Conservation (phyloP, 345 rosid genomes). For the Barbarea vulgaris region DNA sequence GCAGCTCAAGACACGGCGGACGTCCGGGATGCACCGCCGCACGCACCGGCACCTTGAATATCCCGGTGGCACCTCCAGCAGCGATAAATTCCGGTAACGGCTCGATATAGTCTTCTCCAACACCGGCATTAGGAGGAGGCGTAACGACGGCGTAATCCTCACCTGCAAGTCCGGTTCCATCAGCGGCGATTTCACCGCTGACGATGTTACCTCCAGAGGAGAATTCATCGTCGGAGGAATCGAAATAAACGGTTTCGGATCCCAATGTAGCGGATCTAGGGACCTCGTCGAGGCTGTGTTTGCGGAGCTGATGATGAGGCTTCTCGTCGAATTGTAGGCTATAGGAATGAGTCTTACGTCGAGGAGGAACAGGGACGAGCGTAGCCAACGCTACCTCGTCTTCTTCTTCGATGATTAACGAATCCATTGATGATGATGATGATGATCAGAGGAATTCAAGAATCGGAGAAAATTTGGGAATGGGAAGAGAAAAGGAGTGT, state of each 20-base stretch:
- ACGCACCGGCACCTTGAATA: slow-evolving; percentile 63
- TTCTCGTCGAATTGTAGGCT: slow-evolving; percentile 59
- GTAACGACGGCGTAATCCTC: slow-evolving; percentile 41
- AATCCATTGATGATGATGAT: slow-evolving; percentile 32
- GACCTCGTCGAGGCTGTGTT: slow-evolving; percentile 64
- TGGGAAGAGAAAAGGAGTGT: background rate
- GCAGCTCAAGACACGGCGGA: slow-evolving; percentile 75
- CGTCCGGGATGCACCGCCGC: slow-evolving; percentile 76
- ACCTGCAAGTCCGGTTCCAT: background rate
- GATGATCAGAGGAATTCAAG: background rate
- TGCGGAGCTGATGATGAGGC: slow-evolving; percentile 48
- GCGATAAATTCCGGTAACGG: slow-evolving; percentile 64
- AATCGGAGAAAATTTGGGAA: slow-evolving; percentile 2
- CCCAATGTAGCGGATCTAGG: slow-evolving; percentile 33
- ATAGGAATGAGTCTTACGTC: slow-evolving; percentile 54
- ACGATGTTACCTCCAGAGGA: slow-evolving; percentile 28
- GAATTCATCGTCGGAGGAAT: slow-evolving; percentile 57
- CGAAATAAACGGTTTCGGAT: slow-evolving; percentile 42
- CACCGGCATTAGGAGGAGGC: slow-evolving; percentile 25
- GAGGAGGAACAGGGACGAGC: slow-evolving; percentile 43
- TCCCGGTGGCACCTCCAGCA: slow-evolving; percentile 52
- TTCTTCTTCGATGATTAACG: slow-evolving; percentile 51
- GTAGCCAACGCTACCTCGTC: slow-evolving; percentile 54
- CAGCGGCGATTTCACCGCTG: background rate
- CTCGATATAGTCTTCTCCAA: slow-evolving; percentile 34